These are phyloP conservation scores for Alternaria burnsii DNA, from an alignment of 2,329 filamentous ascomycete species.

Conservation along the genomic window DNA sequence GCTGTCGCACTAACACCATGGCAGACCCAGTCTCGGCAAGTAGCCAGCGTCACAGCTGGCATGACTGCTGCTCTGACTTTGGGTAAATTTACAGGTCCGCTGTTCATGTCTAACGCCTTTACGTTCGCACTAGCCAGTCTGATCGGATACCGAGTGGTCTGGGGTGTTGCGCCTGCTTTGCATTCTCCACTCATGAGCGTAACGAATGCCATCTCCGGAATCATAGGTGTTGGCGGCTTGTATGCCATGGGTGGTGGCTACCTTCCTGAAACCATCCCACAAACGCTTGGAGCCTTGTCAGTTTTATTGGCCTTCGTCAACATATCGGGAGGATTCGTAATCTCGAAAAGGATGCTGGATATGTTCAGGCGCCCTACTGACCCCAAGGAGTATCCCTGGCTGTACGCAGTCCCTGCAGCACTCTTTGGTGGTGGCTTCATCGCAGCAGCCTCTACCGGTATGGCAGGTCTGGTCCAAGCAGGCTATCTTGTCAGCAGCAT, in stretches of 20 bases:
- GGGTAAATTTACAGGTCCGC: constrained; percentile 78
- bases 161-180: constrained; percentile 83
- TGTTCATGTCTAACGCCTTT: constrained; percentile 90
- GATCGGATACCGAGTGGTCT: constrained; percentile 87
- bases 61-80: constrained; percentile 79
- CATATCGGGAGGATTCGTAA: constrained; percentile 86
- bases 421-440: constrained; percentile 84
- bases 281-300: constrained; percentile 77
- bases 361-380: constrained; percentile 73
- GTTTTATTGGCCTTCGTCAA: constrained; percentile 89
- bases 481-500: constrained; percentile 87
- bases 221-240: constrained; percentile 88
- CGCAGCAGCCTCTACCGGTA: constrained; percentile 80
- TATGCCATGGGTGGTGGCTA: constrained; percentile 85
- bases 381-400: constrained; percentile 86
- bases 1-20: constrained; percentile 78
- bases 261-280: constrained; percentile 72
- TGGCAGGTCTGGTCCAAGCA: constrained; percentile 84
- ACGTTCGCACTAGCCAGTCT: constrained; percentile 84
- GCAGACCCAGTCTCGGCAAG: constrained; percentile 80
- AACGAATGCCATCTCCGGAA: constrained; percentile 88
- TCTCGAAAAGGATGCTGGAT: constrained; percentile 92
- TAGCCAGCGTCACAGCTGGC: constrained; percentile 75
- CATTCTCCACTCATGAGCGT: constrained; percentile 93
- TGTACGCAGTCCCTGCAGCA: constrained; percentile 79